Evolutionary conservation across 495 filamentous ascomycete species (phyloP).

Genomic region (Cercophora newfieldiana): DNA sequence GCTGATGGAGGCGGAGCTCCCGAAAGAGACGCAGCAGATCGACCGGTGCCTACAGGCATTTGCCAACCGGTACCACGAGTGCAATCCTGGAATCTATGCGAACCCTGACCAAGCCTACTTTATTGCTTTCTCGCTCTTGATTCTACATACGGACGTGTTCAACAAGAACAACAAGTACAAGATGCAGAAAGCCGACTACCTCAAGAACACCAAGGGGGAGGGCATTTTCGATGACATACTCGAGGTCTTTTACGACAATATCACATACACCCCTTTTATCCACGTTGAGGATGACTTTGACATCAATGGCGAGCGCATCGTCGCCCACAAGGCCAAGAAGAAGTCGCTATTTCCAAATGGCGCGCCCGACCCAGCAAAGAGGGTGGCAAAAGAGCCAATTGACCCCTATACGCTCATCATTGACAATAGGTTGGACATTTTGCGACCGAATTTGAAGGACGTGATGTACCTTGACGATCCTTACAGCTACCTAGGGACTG

Average conservation of each 20-base stretch:
- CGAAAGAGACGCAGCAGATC: conserved; percentile 97
- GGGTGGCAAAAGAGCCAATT: conserved; percentile 75
- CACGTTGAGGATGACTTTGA: conserved; percentile 91
- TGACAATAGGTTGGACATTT: conserved; percentile 76
- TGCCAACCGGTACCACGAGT: conserved; percentile 95
- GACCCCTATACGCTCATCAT: conserved; percentile 95
- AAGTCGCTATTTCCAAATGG: conserved; percentile 71
- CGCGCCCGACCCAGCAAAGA: conserved; percentile 61
- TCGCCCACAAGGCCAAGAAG: conserved; percentile 65
- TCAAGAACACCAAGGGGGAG: conserved; percentile 89
- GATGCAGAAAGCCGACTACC: conserved; percentile 95
- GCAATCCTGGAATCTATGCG: conserved; percentile 94
- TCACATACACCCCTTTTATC: conserved; percentile 96
- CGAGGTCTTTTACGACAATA: conserved; percentile 97
- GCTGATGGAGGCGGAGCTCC: conserved; percentile 93
- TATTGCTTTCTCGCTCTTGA: conserved; percentile 93
- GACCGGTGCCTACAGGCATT: conserved; percentile 92
- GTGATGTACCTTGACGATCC: conserved; percentile 91
- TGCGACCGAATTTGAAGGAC: conserved; percentile 84
- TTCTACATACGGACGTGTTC: conserved; percentile 96
- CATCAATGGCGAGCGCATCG: conserved; percentile 71
- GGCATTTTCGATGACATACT: conserved; percentile 90
- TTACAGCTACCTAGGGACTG: conserved; percentile 81
- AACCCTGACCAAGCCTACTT: conserved; percentile 95
- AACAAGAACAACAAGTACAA: conserved; percentile 99